A percentile compares a stretch with the other conserved stretches of the same genome.
phyloP scores from a whole-genome alignment of 129 eudicot genomes.

The Logfia minima region DNA sequence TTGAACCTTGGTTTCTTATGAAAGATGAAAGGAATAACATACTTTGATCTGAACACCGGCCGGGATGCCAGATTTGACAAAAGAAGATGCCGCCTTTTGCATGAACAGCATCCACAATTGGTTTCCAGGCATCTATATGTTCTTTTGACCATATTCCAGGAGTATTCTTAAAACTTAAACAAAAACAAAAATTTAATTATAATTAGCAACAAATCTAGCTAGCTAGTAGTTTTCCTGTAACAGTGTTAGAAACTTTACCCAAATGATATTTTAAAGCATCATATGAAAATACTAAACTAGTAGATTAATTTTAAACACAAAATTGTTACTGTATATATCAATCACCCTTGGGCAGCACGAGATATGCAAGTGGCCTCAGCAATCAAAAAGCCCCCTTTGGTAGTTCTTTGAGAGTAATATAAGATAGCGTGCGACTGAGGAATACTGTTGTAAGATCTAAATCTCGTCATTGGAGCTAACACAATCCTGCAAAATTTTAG shows the following conservation, averaged over 20 bases:
- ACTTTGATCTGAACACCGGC: slow-evolving; percentile 51
- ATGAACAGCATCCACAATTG: slow-evolving; percentile 51
- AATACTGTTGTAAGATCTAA: slow-evolving; percentile 37
- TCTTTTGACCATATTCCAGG: slow-evolving; percentile 52
- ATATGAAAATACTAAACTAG: neutral
- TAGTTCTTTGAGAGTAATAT: slow-evolving; percentile 46
- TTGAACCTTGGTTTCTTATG: neutral
- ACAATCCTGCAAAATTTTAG: slow-evolving; percentile 32
- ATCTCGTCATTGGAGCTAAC: slow-evolving; percentile 45
- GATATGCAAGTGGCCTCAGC: slow-evolving; percentile 43
- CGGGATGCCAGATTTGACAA: slow-evolving; percentile 50
- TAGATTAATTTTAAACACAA: neutral
- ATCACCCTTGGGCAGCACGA: slow-evolving; percentile 39
- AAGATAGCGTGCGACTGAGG: slow-evolving; percentile 42
- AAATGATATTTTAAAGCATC: neutral
- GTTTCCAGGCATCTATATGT: slow-evolving; percentile 56
- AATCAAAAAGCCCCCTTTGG: slow-evolving; percentile 41
- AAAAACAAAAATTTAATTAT: neutral
- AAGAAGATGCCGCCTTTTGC: slow-evolving; percentile 51
- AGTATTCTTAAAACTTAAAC: slow-evolving; percentile 31
- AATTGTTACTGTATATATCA: neutral
- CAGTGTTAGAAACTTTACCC: neutral
- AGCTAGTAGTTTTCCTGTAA: too few species aligned
- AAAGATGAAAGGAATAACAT: neutral
- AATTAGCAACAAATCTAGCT: neutral